A percentile compares a stretch with the other conserved stretches of the same genome.
These are phyloP conservation scores for Ichthyophthirius multifiliis DNA, from an alignment of 169 alveolate genomes.

Conservation along the genomic window DNA sequence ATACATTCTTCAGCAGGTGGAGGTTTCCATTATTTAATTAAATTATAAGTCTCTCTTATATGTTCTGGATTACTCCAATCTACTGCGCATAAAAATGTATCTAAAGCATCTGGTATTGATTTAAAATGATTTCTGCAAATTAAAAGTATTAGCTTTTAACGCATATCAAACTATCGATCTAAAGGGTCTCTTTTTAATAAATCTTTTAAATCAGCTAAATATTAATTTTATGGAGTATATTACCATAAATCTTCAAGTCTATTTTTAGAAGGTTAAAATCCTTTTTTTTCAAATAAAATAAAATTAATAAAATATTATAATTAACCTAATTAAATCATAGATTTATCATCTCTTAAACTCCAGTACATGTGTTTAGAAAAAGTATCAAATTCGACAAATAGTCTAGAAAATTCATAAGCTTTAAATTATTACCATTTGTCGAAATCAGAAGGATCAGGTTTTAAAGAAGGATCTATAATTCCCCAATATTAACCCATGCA, in stretches of 20 bases:
- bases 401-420: constrained; percentile 33
- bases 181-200: constrained; percentile 56
- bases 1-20: constrained; percentile 32
- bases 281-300: not conserved
- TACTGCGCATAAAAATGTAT: constrained; percentile 24
- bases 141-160: constrained; percentile 16
- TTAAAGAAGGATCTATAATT: not conserved
- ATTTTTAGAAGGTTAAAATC: not conserved
- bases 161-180: constrained; percentile 6
- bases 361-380: constrained; percentile 56
- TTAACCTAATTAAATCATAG: constrained; percentile 16
- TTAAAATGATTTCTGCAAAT: constrained; percentile 37
- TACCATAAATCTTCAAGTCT: not conserved
- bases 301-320: not conserved
- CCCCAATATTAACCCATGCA: constrained; percentile 66
- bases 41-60: constrained; percentile 17
- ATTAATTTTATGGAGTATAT: not conserved
- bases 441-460: not conserved
- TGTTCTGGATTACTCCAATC: constrained; percentile 36
- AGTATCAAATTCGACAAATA: constrained; percentile 53
- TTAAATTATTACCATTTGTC: not conserved
- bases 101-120: constrained; percentile 21
- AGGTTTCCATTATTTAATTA: constrained; percentile 30
- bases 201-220: constrained; percentile 43
- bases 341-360: constrained; percentile 56